Conservation (phyloP, 768 basidiomycete species). For the Phylloporus sp. region DNA sequence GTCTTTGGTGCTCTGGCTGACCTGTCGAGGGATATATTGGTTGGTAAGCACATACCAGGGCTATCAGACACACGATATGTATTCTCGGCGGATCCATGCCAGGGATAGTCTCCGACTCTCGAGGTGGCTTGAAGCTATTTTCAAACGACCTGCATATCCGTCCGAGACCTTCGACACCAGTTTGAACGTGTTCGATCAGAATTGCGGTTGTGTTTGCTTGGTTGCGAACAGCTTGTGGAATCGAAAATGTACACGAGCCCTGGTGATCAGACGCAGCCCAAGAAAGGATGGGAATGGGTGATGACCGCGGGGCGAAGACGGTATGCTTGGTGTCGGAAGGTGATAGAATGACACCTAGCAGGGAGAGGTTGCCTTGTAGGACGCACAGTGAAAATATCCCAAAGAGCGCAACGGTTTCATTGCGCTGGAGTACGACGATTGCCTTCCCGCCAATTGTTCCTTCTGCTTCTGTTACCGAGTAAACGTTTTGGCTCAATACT, state of each 20-base stretch:
- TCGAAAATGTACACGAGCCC: conserved; percentile 11
- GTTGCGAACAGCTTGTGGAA: conserved; percentile 11
- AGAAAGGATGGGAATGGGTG: conserved; percentile 63
- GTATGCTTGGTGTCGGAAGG: conserved; percentile 41
- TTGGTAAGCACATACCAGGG: conserved; percentile 4
- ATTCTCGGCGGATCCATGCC: conserved; percentile 47
- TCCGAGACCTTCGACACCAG: conserved; percentile 66
- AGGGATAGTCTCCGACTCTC: conserved; percentile 18
- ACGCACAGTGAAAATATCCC: conserved; percentile 63
- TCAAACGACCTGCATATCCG: conserved; percentile 59
- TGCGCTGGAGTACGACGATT: conserved; percentile 41
- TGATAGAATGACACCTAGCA: conserved; percentile 52
- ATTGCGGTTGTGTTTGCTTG: conserved; percentile 39
- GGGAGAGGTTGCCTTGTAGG: conserved; percentile 53
- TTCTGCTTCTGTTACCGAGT: not conserved
- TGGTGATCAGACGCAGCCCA: conserved; percentile 17
- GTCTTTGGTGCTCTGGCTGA: conserved; percentile 26
- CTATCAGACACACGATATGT: conserved; percentile 39
- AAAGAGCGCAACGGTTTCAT: conserved; percentile 60
- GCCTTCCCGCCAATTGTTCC: conserved; percentile 12
- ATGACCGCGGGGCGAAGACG: conserved; percentile 74
- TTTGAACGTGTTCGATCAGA: conserved; percentile 52
- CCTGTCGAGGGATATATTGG: conserved; percentile 20
- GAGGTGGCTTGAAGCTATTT: conserved; percentile 54
- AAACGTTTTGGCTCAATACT: conserved; percentile 37